Conservation (phyloP, 345 rosid genomes). For the Eucalyptus decipiens region DNA sequence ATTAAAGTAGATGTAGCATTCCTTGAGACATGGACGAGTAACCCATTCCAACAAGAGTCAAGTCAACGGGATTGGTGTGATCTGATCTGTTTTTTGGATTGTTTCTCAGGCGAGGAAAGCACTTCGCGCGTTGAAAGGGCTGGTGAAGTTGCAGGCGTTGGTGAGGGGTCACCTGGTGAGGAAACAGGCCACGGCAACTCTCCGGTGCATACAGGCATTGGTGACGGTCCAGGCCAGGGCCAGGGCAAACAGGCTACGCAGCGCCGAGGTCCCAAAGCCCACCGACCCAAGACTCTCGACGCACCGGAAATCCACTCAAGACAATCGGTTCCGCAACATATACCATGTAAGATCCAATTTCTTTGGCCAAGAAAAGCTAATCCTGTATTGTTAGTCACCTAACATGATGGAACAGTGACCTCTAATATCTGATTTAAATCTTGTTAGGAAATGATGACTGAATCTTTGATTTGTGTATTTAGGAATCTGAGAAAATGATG, state of each 20-base stretch:
- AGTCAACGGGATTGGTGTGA: not conserved
- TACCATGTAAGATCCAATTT: constrained; percentile 22
- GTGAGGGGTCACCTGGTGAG: constrained; percentile 88
- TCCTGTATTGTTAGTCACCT: not conserved
- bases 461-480: not conserved
- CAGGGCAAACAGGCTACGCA: constrained; percentile 49
- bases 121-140: constrained; percentile 67
- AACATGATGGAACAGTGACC: not conserved
- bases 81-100: not conserved
- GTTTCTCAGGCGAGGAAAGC: constrained; percentile 83
- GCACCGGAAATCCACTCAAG: constrained; percentile 37
- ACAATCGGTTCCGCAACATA: not conserved
- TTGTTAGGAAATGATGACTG: not conserved
- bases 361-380: not conserved
- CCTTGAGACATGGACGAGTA: not conserved
- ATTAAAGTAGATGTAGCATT: not conserved
- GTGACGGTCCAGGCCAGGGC: constrained; percentile 74
- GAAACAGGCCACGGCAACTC: constrained; percentile 82
- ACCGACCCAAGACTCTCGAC: constrained; percentile 33
- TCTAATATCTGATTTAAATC: not conserved
- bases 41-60: not conserved
- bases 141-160: constrained; percentile 86
- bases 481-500: constrained; percentile 40
- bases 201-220: constrained; percentile 82
- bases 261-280: constrained; percentile 32